A percentile compares a stretch with the other conserved stretches of the same genome.
These are phyloP conservation scores for Gynandropsis gynandra DNA, from an alignment of 345 rosid species.

Conservation along the genomic window DNA sequence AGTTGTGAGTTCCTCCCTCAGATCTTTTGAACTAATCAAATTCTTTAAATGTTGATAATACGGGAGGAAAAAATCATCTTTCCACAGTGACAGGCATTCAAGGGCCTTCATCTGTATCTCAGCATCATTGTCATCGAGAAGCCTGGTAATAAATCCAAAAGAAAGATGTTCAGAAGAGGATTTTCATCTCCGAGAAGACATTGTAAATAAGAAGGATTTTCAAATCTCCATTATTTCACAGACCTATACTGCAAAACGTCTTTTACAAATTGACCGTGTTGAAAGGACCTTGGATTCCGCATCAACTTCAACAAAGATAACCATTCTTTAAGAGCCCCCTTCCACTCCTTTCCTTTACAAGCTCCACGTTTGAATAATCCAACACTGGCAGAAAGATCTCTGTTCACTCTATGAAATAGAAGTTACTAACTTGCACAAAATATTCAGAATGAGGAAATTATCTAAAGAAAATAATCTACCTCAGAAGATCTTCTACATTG, in stretches of 20 bases:
- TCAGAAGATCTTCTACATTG: slow-evolving; percentile 33
- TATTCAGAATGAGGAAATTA: slow-evolving; percentile 1
- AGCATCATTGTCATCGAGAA: slow-evolving; percentile 81
- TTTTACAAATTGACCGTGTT: slow-evolving; percentile 54
- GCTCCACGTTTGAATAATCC: slow-evolving; percentile 40
- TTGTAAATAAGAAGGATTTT: slow-evolving; percentile 9
- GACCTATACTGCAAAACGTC: slow-evolving; percentile 70
- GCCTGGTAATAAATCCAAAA: slow-evolving; percentile 40
- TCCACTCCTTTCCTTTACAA: slow-evolving; percentile 81
- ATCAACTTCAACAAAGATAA: slow-evolving; percentile 64
- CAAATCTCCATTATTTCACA: slow-evolving; percentile 22
- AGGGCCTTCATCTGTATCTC: slow-evolving; percentile 71
- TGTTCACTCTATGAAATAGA: too few species aligned
- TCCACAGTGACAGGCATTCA: slow-evolving; percentile 77
- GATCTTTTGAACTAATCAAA: slow-evolving; percentile 56
- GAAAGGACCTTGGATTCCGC: slow-evolving; percentile 55
- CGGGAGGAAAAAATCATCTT: slow-evolving; percentile 61
- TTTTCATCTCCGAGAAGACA: slow-evolving; percentile 7
- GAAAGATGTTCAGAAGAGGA: slow-evolving; percentile 11
- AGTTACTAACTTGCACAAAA: background rate
- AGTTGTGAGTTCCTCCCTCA: slow-evolving; percentile 79
- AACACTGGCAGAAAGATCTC: slow-evolving; percentile 37
- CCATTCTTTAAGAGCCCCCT: slow-evolving; percentile 73
- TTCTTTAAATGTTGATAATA: slow-evolving; percentile 70
- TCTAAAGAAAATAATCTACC: slow-evolving; percentile 40